Percentiles rank a stretch among this genome's conserved stretches.
phyloP scores from a whole-genome alignment of 2,329 filamentous ascomycete species.

The Colletotrichum aenigma region DNA sequence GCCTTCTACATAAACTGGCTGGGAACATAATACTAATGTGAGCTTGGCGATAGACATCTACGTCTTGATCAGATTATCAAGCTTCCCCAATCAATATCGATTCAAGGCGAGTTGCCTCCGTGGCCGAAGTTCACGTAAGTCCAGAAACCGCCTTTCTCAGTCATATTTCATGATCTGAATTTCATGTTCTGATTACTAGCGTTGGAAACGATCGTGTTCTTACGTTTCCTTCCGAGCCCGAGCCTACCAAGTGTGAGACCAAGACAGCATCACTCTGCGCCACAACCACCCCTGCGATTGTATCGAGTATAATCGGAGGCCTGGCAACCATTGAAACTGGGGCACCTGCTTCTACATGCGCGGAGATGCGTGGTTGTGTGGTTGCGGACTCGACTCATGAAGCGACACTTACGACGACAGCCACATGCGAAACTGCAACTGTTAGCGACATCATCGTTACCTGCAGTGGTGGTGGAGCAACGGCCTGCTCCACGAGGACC shows the following conservation, averaged over 20 bases:
- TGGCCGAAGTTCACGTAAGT: neutral
- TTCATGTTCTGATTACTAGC: rapidly evolving
- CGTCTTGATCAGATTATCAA: neutral
- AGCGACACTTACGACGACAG: neutral
- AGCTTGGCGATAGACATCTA: neutral
- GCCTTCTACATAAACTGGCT: too few species aligned
- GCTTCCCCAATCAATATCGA: neutral
- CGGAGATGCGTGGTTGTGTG: neutral
- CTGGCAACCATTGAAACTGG: neutral
- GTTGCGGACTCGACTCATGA: neutral
- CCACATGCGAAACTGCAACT: neutral
- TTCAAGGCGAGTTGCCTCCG: neutral
- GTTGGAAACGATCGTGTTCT: neutral
- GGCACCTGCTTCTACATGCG: neutral
- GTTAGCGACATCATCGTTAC: neutral
- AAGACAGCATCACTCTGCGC: neutral
- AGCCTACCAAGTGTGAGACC: neutral
- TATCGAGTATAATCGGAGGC: neutral
- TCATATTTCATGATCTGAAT: neutral
- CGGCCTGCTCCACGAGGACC: neutral
- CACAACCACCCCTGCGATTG: neutral
- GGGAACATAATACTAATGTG: neutral
- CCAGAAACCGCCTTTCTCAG: neutral
- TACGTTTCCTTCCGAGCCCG: neutral
- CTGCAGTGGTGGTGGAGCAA: neutral